Evolutionary conservation across 179 eudicot species (phyloP).

Genomic region (Nepenthes alata): DNA sequence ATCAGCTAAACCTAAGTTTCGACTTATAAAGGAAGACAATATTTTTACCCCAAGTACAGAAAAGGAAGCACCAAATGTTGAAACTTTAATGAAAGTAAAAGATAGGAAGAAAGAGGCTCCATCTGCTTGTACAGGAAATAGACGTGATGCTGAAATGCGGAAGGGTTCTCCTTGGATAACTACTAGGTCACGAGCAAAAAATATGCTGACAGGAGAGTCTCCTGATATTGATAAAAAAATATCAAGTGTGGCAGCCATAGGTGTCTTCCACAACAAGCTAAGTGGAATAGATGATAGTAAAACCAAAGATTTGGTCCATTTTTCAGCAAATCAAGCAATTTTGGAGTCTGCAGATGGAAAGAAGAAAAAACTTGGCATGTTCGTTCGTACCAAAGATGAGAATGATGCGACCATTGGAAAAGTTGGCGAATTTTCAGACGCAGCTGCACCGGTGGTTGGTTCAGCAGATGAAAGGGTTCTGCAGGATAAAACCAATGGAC

Average conservation of each 20-base stretch:
- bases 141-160: constrained; percentile 15
- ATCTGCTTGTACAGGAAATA: constrained; percentile 14
- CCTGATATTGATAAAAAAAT: not conserved
- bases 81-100: constrained; percentile 10
- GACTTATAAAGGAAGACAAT: constrained; percentile 13
- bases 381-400: not conserved
- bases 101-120: constrained; percentile 10
- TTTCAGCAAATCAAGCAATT: not conserved
- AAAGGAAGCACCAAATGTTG: constrained; percentile 17
- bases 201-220: not conserved
- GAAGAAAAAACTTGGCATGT: not conserved
- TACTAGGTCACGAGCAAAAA: constrained; percentile 13
- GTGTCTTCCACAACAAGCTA: too few species aligned
- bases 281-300: not conserved
- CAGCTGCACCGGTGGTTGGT: not conserved
- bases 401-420: not conserved
- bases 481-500: not conserved
- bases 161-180: constrained; percentile 36
- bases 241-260: not conserved
- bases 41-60: constrained; percentile 7
- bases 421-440: not conserved
- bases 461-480: not conserved
- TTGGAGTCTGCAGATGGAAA: not conserved
- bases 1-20: constrained; percentile 12
- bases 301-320: not conserved